Evolutionary conservation across 176 grass and related monocot genomes (phyloP).

Genomic region (Eragrostis curvula): DNA sequence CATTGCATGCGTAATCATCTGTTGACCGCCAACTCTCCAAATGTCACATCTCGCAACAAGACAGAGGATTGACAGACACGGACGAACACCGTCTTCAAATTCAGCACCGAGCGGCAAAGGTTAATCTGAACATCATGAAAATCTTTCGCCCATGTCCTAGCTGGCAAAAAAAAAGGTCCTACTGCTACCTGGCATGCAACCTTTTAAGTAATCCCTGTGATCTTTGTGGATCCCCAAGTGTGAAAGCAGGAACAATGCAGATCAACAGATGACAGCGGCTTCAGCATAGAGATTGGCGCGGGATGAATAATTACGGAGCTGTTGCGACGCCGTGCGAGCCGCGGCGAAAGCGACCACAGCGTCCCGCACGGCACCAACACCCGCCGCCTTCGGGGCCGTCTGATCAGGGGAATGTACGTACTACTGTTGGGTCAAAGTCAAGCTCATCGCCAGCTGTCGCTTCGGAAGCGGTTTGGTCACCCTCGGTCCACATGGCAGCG

Average conservation of each 20-base stretch:
- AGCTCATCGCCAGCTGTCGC: background rate
- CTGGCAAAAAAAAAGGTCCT: background rate
- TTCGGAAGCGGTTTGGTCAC: background rate
- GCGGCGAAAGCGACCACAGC: slow-evolving; percentile 1
- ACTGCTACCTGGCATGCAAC: too few relatives aligned
- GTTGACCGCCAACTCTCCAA: slow-evolving; percentile 8
- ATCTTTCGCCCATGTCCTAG: background rate
- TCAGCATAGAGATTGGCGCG: background rate
- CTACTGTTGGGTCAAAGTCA: background rate
- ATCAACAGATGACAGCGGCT: background rate
- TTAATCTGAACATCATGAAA: background rate
- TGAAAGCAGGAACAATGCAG: background rate
- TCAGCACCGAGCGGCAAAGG: background rate
- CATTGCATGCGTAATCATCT: slow-evolving; percentile 29
- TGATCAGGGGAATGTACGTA: background rate
- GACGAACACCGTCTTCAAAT: background rate
- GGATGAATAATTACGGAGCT: background rate
- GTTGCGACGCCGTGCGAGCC: background rate
- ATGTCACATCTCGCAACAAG: background rate
- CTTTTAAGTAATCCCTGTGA: background rate
- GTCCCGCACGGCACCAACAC: too few relatives aligned
- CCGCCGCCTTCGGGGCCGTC: background rate
- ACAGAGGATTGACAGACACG: background rate
- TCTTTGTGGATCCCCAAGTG: too few relatives aligned
- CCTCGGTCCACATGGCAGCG: background rate